These are phyloP conservation scores for Globisporangium splendens DNA, from an alignment of 352 stramenopile species.

Conservation along the genomic window DNA sequence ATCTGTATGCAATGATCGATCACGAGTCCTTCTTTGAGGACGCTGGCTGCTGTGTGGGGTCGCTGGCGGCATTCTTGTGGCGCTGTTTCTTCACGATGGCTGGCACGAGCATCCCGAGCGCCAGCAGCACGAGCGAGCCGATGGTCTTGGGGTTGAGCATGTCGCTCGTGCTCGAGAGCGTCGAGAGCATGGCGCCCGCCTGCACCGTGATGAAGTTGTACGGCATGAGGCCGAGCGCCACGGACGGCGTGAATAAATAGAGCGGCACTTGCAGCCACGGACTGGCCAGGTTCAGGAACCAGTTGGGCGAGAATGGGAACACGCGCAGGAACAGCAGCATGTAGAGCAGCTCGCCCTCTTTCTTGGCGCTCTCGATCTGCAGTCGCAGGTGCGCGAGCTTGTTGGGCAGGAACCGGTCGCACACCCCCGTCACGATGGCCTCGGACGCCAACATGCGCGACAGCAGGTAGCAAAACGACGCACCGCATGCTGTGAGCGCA, in stretches of 20 bases:
- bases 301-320: constrained; percentile 84
- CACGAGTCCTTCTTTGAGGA: too few species aligned
- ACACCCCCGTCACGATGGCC: constrained; percentile 49
- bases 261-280: constrained; percentile 75
- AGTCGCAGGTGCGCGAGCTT: constrained; percentile 48
- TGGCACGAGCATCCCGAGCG: constrained; percentile 65
- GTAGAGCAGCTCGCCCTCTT: constrained; percentile 46
- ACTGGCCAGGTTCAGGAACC: constrained; percentile 81
- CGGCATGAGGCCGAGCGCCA: constrained; percentile 66
- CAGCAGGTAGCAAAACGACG: constrained; percentile 70
- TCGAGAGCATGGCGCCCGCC: constrained; percentile 70
- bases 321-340: constrained; percentile 74
- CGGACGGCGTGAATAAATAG: constrained; percentile 55
- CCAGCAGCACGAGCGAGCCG: constrained; percentile 52
- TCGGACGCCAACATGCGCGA: constrained; percentile 62
- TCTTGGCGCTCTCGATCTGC: constrained; percentile 50
- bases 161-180: constrained; percentile 60
- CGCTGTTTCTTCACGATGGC: constrained; percentile 46
- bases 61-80: not conserved
- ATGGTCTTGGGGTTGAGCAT: constrained; percentile 58
- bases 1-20: too few species aligned
- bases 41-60: too few species aligned
- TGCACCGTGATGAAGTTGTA: constrained; percentile 86
- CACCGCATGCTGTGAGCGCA: constrained; percentile 58
- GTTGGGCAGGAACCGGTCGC: constrained; percentile 53